These are phyloP conservation scores for Colletotrichum sp. DNA, from an alignment of 2,329 filamentous ascomycete genomes.

Conservation along the genomic window DNA sequence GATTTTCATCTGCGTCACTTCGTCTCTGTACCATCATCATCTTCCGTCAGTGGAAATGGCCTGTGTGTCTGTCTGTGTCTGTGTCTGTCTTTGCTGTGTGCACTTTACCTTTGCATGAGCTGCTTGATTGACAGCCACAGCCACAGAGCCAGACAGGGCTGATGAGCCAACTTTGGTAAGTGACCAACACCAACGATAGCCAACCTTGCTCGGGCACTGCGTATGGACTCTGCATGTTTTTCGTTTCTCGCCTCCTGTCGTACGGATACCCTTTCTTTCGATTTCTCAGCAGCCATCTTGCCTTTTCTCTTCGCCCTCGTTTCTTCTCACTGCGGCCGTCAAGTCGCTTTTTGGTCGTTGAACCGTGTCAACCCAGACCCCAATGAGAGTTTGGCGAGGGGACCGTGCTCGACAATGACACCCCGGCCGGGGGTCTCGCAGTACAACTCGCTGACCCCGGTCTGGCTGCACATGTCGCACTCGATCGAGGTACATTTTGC, in stretches of 20 bases:
- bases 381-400: not conserved
- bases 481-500: not conserved
- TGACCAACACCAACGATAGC: not conserved
- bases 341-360: not conserved
- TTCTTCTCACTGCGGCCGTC: not conserved
- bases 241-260: not conserved
- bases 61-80: not conserved
- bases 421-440: not conserved
- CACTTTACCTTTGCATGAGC: not conserved
- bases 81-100: not conserved
- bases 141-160: not conserved
- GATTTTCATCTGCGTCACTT: not conserved
- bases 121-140: constrained; percentile 3
- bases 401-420: constrained; percentile 4
- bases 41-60: not conserved
- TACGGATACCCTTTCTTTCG: not conserved
- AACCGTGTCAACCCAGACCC: constrained; percentile 1
- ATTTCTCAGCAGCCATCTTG: not conserved
- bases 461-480: not conserved
- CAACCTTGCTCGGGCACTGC: not conserved
- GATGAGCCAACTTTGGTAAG: not conserved
- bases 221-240: not conserved
- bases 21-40: constrained; percentile 11
- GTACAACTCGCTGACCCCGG: not conserved
- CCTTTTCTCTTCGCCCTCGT: not conserved